Evolutionary conservation across 441 rosid species (phyloP).

Genomic region (Sinapis alba): DNA sequence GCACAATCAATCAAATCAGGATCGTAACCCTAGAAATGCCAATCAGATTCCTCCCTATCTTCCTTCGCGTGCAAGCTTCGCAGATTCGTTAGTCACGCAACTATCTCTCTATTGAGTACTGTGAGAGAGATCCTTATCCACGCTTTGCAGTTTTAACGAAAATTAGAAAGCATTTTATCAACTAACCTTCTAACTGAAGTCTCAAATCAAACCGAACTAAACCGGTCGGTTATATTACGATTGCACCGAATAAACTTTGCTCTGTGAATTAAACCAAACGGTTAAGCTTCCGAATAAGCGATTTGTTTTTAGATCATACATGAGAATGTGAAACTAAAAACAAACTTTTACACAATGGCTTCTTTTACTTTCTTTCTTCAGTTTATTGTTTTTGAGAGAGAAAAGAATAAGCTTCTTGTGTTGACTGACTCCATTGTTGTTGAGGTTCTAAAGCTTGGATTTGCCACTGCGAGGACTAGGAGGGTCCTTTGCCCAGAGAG

Average conservation of each 20-base stretch:
- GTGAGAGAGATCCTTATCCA: background rate
- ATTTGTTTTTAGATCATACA: background rate
- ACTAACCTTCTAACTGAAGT: background rate
- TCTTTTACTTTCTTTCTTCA: background rate
- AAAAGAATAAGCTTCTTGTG: constrained; percentile 10
- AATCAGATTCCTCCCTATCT: constrained; percentile 7
- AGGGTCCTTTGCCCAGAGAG: constrained; percentile 62
- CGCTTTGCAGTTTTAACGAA: background rate
- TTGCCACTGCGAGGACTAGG: constrained; percentile 47
- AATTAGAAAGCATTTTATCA: background rate
- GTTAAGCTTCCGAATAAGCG: background rate
- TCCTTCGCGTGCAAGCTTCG: constrained; percentile 27
- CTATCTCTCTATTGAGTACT: background rate
- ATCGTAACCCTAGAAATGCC: constrained; percentile 5
- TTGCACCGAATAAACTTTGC: background rate
- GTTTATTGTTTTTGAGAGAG: background rate
- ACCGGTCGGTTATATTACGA: background rate
- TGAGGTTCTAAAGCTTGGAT: constrained; percentile 54
- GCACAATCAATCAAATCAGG: constrained; percentile 14
- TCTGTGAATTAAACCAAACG: background rate
- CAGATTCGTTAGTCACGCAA: constrained; percentile 12
- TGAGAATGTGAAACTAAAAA: background rate
- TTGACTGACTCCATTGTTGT: constrained; percentile 14
- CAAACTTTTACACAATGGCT: background rate
- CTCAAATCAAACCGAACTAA: background rate